Percentiles rank a stretch among this genome's conserved stretches.
Conservation (phyloP, 2,329 filamentous ascomycete species). For the Coniosporium tulheliwenetii region DNA sequence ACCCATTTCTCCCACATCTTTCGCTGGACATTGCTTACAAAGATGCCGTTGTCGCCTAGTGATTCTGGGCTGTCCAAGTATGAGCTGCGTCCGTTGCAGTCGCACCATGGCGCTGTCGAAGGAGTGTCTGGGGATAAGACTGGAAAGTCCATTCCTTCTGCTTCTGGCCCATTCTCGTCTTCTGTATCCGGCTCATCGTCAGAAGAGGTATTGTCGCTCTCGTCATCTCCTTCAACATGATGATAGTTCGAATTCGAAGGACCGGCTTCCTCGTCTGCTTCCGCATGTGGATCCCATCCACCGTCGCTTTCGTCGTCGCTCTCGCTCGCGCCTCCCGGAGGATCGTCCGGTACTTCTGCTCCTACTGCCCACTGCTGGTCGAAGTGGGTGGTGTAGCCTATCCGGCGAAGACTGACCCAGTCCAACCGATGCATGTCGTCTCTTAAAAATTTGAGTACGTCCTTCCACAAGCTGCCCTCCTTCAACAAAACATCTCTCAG, state of each 20-base stretch:
- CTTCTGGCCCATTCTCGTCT: constrained; percentile 21
- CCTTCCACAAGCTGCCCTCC: constrained; percentile 43
- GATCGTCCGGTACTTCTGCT: constrained; percentile 32
- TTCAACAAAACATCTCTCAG: constrained; percentile 46
- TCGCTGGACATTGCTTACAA: constrained; percentile 31
- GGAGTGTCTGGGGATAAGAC: constrained; percentile 28
- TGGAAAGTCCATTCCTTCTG: constrained; percentile 29
- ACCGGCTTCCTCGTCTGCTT: constrained; percentile 8
- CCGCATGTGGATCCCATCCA: constrained; percentile 17
- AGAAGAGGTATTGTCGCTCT: constrained; percentile 3
- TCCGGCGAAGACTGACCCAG: constrained; percentile 46
- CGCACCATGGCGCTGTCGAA: constrained; percentile 30
- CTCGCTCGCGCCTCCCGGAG: constrained; percentile 24
- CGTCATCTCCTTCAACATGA: constrained; percentile 11
- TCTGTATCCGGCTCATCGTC: constrained; percentile 14
- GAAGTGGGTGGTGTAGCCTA: constrained; percentile 42
- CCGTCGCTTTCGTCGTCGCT: constrained; percentile 21
- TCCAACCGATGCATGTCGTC: constrained; percentile 41
- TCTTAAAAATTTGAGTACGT: constrained; percentile 41
- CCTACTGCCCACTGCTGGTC: constrained; percentile 28
- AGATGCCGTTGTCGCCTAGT: constrained; percentile 31
- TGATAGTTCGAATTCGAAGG: constrained; percentile 4
- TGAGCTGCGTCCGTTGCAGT: constrained; percentile 19
- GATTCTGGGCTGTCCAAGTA: constrained; percentile 26
- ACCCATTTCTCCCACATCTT: constrained; percentile 43